Percentiles rank a stretch among this genome's conserved stretches.
Evolutionary conservation across 163 green algal species (phyloP).

Genomic region (Coccomyxa subellipsoidea): DNA sequence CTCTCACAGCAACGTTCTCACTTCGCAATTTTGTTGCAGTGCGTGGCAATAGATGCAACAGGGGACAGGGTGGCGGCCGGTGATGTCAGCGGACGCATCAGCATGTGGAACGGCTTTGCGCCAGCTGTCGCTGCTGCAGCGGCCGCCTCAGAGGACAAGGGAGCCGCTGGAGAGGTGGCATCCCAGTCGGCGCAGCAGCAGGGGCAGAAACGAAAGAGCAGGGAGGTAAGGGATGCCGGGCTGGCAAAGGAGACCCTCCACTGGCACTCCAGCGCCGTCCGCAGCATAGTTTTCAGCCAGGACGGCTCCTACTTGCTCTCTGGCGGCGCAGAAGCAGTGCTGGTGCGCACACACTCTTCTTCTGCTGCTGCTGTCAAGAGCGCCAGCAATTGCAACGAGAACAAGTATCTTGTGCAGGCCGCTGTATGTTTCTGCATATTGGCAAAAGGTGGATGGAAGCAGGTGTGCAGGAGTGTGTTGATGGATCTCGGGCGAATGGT

Average conservation of each 20-base stretch:
- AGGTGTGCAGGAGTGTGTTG: too few relatives aligned
- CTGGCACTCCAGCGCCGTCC: slow-evolving; percentile 78
- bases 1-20: too few relatives aligned
- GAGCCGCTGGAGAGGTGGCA: not conserved
- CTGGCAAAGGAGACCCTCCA: slow-evolving; percentile 54
- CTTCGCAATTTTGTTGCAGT: not conserved
- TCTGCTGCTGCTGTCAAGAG: not conserved
- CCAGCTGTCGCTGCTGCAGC: slow-evolving; percentile 7
- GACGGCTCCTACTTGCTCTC: slow-evolving; percentile 74
- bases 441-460: too few relatives aligned
- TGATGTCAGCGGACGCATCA: slow-evolving; percentile 12
- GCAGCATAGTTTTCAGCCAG: slow-evolving; percentile 60
- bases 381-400: not conserved
- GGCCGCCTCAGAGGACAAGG: not conserved
- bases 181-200: not conserved
- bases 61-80: slow-evolving; percentile 11
- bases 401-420: too few relatives aligned
- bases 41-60: slow-evolving; percentile 9
- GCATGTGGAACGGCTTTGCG: slow-evolving; percentile 2
- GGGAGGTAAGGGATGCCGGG: not conserved
- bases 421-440: too few relatives aligned
- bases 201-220: not conserved
- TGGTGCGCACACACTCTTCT: slow-evolving; percentile 52
- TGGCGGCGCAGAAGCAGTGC: slow-evolving; percentile 74
- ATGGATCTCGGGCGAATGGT: too few relatives aligned